These are phyloP conservation scores for Helotiales sp. DNA, from an alignment of 2,329 filamentous ascomycete species.

Conservation along the genomic window DNA sequence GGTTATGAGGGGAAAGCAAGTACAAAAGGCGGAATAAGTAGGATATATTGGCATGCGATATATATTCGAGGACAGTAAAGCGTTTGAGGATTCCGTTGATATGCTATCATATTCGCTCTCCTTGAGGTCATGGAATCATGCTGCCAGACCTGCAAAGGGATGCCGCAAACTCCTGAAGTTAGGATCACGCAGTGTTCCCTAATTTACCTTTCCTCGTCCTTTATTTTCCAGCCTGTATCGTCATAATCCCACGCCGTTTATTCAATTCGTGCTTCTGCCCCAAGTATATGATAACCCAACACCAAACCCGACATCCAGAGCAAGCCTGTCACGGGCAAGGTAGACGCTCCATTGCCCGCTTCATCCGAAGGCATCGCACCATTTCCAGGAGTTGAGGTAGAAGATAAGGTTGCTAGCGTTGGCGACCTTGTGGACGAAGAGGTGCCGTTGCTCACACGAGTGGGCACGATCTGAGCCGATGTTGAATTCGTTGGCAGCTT, in stretches of 20 bases:
- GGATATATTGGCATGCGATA: neutral
- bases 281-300: neutral
- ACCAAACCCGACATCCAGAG: neutral
- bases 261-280: no score
- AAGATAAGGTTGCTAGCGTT: neutral
- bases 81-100: neutral
- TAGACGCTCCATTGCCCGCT: neutral
- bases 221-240: no score
- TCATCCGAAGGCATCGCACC: neutral
- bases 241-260: no score
- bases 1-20: slow-evolving; percentile 67
- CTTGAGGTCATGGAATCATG: neutral
- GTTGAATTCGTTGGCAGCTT: neutral
- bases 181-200: neutral
- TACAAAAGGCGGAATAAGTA: slow-evolving; percentile 46
- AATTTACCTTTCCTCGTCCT: no score
- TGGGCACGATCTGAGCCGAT: neutral
- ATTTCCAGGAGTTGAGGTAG: neutral
- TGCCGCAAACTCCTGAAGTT: neutral
- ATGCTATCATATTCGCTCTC: neutral
- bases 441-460: neutral
- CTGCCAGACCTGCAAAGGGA: neutral
- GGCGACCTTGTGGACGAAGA: neutral
- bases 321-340: neutral
- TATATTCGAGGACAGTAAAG: neutral